These are phyloP conservation scores for Picea abies DNA, from an alignment of 83 land plant genomes.

Conservation along the genomic window DNA sequence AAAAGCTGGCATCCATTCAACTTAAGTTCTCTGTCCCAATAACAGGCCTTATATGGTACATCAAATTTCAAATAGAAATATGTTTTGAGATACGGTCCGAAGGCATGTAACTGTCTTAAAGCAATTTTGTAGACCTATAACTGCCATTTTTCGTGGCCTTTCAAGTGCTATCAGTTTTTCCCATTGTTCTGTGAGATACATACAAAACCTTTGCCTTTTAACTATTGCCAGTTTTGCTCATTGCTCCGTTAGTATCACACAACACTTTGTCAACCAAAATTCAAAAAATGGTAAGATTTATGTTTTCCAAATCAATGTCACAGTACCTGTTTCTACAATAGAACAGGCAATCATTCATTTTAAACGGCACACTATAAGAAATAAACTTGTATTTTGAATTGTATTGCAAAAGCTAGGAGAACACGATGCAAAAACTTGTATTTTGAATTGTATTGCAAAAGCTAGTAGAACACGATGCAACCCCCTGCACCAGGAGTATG, in stretches of 20 bases:
- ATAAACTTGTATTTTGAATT: neutral
- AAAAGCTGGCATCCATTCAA: too few species aligned
- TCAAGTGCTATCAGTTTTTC: neutral
- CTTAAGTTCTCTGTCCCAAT: too few species aligned
- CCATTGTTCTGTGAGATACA: neutral
- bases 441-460: conserved; percentile 1
- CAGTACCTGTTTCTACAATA: neutral
- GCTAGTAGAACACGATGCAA: neutral
- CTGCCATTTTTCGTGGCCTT: neutral
- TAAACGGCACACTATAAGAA: neutral
- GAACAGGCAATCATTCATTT: neutral
- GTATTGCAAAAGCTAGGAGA: conserved; percentile 1
- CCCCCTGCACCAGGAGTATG: neutral
- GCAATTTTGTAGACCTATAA: neutral
- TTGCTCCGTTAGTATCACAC: neutral
- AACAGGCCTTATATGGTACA: too few species aligned
- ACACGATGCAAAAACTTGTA: neutral
- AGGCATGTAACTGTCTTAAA: neutral
- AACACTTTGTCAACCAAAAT: neutral
- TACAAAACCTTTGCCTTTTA: neutral
- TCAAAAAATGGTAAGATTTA: neutral
- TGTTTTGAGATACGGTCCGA: neutral
- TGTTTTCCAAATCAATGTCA: neutral
- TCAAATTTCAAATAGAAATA: neutral
- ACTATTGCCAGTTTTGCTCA: neutral